Percentiles rank a stretch among this genome's conserved stretches.
Conservation (phyloP, 225 moss, liverwort and hornwort genomes). For the Neckera pumila region DNA sequence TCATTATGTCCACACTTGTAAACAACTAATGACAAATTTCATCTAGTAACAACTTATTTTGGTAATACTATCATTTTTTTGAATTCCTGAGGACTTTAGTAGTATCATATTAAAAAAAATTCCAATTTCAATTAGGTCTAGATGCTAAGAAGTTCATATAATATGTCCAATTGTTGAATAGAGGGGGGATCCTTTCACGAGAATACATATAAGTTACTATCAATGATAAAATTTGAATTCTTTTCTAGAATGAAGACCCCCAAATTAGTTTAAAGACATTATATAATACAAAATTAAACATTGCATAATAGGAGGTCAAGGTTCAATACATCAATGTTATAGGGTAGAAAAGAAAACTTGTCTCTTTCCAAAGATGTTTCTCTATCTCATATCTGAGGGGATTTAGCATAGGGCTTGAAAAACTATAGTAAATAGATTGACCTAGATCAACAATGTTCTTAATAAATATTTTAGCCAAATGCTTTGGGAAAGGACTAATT, state of each 20-base stretch:
- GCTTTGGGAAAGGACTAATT: background rate
- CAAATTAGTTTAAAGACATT: background rate
- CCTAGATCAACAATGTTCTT: background rate
- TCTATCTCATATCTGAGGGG: background rate
- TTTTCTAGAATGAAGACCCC: background rate
- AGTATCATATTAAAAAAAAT: rapidly evolving
- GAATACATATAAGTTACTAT: background rate
- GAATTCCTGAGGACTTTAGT: rapidly evolving
- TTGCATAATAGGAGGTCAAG: background rate
- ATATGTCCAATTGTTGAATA: background rate
- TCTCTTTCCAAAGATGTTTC: rapidly evolving
- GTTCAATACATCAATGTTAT: rapidly evolving
- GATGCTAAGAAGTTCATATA: background rate
- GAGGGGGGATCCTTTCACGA: rapidly evolving
- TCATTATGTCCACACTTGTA: rapidly evolving
- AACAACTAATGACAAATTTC: background rate
- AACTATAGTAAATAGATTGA: background rate
- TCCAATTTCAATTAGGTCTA: background rate
- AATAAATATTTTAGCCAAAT: background rate
- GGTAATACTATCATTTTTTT: background rate
- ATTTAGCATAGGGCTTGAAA: rapidly evolving
- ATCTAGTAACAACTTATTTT: background rate
- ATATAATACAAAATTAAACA: too few relatives aligned
- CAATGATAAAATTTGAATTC: background rate
- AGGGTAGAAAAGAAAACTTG: background rate